Evolutionary conservation across 2,329 filamentous ascomycete species (phyloP).

Genomic region (Teratosphaeria viscida): DNA sequence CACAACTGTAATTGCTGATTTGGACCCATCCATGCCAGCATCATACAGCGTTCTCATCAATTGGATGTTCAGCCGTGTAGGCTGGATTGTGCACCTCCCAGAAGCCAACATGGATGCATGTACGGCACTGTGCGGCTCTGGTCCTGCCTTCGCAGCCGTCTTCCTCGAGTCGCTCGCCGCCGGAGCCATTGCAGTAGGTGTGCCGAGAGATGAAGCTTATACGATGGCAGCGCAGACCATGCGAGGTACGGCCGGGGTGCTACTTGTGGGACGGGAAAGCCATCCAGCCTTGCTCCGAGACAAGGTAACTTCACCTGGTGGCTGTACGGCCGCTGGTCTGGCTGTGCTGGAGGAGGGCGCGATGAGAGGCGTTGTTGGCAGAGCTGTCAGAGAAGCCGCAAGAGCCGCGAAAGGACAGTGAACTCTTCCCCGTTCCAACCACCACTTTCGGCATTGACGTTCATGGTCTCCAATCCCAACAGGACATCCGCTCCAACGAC

Average conservation of each 20-base stretch:
- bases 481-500: no score
- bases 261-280: conserved; percentile 43
- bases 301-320: conserved; percentile 67
- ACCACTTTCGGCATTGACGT: background rate
- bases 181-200: conserved; percentile 67
- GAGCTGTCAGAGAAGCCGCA: conserved; percentile 60
- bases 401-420: conserved; percentile 44
- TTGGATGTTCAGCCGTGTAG: conserved; percentile 69
- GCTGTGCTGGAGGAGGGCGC: conserved; percentile 63
- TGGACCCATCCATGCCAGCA: conserved; percentile 42
- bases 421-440: background rate
- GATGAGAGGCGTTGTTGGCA: conserved; percentile 55
- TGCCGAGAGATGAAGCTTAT: conserved; percentile 61
- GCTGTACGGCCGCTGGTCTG: conserved; percentile 66
- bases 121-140: conserved; percentile 64
- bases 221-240: conserved; percentile 72
- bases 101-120: conserved; percentile 59
- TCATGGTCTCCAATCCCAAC: no score
- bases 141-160: conserved; percentile 65
- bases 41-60: conserved; percentile 48
- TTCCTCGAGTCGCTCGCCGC: conserved; percentile 67
- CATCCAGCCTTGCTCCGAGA: conserved; percentile 66
- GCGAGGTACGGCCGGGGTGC: conserved; percentile 59
- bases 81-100: conserved; percentile 58
- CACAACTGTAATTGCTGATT: conserved; percentile 66